Base-by-base conservation (phyloP, 345 rosid genomes). In the Jatropha curcas region DNA sequence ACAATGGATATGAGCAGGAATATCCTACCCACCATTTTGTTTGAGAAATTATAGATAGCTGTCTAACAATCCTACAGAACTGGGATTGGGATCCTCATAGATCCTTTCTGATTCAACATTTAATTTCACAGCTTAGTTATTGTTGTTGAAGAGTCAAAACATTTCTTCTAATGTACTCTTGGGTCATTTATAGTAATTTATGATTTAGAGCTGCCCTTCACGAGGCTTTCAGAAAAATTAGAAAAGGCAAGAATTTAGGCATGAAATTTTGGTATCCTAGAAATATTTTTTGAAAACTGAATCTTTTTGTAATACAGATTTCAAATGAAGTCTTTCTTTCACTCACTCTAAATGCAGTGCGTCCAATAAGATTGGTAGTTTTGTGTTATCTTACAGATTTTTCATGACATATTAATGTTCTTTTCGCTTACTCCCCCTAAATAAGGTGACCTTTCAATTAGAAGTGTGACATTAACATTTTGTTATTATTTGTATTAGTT, bases 1-100 rank as follows among this genome's bases (percentile, higher is more conserved):
- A 94, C 74, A 94, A 94, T 80, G 98, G 97, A 70, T 85, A 90
- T 74, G 97, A 92, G 86, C 85, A 94, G 70, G 96, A 89, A 76
- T 94, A 94, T 75, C 98, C 98, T 11, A 94, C 98, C 64, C 90
- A 94, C 55, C 90, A 90, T 85, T 92, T 94, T 83, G 78, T 94
- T 68, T 92, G 84, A 90, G 77, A 71, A 75, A 60, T 78, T 48
- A 76, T 60, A 48, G 60, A 59, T 39, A 69, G 65, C 52, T 39
- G 52, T 70, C 77, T 77, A 72, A 72, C 72, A 68, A 51, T 71
- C 67, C 69, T 60, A 65, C 61, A 64, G 66, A 68, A 74, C 41
- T 33, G 68, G 81, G 73, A 76, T 78, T 78, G 82, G 83, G 77
- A 67, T 79, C 79, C 76, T 69, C 33, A 74, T 72, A 66, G 77